Conservation (phyloP, 495 filamentous ascomycete genomes). For the Xylaria longipes region DNA sequence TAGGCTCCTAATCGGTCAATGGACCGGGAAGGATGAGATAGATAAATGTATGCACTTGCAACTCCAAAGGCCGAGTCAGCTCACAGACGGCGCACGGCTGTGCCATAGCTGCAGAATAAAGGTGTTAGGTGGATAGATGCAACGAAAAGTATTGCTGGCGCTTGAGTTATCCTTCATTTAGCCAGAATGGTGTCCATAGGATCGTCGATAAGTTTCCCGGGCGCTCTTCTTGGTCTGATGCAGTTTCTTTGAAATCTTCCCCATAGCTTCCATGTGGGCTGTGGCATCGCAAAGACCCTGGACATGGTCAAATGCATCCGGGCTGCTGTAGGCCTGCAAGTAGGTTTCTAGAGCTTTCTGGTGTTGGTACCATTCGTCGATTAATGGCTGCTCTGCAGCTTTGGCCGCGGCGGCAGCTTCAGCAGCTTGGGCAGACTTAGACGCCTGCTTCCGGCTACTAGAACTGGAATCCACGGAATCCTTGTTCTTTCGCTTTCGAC, state of each 20-base stretch:
- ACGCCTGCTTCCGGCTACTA: conserved; percentile 50
- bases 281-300: conserved; percentile 53
- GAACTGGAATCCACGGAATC: conserved; percentile 52
- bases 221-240: conserved; percentile 37
- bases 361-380: conserved; percentile 56
- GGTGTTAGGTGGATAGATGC: background rate
- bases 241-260: conserved; percentile 45
- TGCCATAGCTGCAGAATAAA: conserved; percentile 20
- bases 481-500: conserved; percentile 58
- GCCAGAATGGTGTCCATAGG: conserved; percentile 40
- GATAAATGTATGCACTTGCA: conserved; percentile 41
- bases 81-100: conserved; percentile 27
- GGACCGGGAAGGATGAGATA: conserved; percentile 34
- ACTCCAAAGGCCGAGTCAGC: conserved; percentile 25
- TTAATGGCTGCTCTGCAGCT: conserved; percentile 42
- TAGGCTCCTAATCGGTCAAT: conserved; percentile 32
- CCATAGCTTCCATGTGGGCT: conserved; percentile 52
- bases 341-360: conserved; percentile 53
- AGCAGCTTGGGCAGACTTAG: conserved; percentile 39
- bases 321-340: conserved; percentile 49
- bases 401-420: conserved; percentile 38
- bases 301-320: conserved; percentile 52
- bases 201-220: conserved; percentile 39
- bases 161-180: conserved; percentile 35
- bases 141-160: background rate